Base-by-base conservation (phyloP, 2,329 filamentous ascomycete genomes). In the Diaporthe nobilis region DNA sequence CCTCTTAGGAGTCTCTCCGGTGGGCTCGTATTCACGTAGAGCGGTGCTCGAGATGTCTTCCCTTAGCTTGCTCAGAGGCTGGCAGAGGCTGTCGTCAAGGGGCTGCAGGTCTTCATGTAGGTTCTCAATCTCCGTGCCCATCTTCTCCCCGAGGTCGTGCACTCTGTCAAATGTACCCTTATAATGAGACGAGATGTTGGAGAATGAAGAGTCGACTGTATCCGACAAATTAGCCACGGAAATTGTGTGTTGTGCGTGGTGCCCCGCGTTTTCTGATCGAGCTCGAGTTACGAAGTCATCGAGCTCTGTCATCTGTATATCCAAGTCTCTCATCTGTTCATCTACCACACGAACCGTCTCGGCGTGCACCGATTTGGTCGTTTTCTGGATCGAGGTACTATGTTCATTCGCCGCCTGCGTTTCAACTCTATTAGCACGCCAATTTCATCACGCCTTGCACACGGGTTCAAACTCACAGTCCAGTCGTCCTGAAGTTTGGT, bases 301-400 rank as follows among this genome's bases (percentile, higher is more conserved):
- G 10, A 99, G 89, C 1, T 95, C 94, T 74, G 92, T 91, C 90
- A 99, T 96, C 84, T 98, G 95, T n/a, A 89, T 90, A 77, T 94
- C 93, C 81, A 99, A 93, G 79, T 98, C 94, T 74, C 91, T 90
- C 86, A 97, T 94, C 85, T 99, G 97, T 75, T 94, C 93, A 81
- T 96, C 94, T 17, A 98, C 96, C 75, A 97, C 96, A 9, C 93
- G 93, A 42, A 98, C 92, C 0, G 96, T 98, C 84, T 98, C 94
- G 47, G 94, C 93, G 79, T 99, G 96, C 1, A 98, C 95, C 3
- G 94, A 94, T 79, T 94, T 94, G 0, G 96, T 96, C 0, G 94
- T 94, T 10, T 90, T 89, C 79, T 96, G 94, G 79, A 99, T 96
- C 8, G 93, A 92, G n/a, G 89, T 92, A 80, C 95, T 97, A 81